Evolutionary conservation across 1,284 basidiomycete species (phyloP), one percentile per base, ranked within the genome.

Genomic region (Papiliotrema nemorosa): DNA sequence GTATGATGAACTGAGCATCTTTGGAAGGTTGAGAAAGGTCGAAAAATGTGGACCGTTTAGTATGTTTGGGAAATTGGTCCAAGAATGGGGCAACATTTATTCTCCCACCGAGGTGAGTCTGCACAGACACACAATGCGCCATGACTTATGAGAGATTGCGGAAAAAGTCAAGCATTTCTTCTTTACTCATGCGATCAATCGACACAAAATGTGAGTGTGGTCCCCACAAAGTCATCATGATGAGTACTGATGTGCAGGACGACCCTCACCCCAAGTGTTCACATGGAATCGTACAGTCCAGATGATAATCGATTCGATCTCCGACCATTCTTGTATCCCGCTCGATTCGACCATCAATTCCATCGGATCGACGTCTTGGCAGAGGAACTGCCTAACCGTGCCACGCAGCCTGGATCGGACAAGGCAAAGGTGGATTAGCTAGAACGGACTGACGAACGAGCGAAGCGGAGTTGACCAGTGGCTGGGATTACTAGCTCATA

Each of bases 241-340:
- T 2, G 26, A n/a, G 18, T 16, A 47, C 49, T 58, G 41, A 55
- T 39, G 7, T 18, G 13, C 43, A 73, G 70, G 72, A 98, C 96
- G 9, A 98, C 93, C 0, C 70, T 99, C 55, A 98, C 96, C 1
- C 96, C 94, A 1, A 83, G 89, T 3, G 97, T 98, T 63, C 96
- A 98, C 73, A 93, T 96, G 58, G 90, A 96, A 73, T 88, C 87
- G 9, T 97, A 97, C 75, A 91, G 88, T 66, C 92, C 92, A 3
- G 94, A 97, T 69, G 93, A 97, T 73, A 97, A 98, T 70, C 81
- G 94, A 90, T 98, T 94, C 67, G 94, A 99, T 72, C 73, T 97
- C 35, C 83, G 94, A 24, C 96, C 93, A 0, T 99, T 98, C 82
- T 77, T 99, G 46, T 98, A 97, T 73, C 90, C 91, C 5, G 84